Evolutionary conservation across 1,139 yeast species (phyloP).

Genomic region (Yamadazyma aaseri): DNA sequence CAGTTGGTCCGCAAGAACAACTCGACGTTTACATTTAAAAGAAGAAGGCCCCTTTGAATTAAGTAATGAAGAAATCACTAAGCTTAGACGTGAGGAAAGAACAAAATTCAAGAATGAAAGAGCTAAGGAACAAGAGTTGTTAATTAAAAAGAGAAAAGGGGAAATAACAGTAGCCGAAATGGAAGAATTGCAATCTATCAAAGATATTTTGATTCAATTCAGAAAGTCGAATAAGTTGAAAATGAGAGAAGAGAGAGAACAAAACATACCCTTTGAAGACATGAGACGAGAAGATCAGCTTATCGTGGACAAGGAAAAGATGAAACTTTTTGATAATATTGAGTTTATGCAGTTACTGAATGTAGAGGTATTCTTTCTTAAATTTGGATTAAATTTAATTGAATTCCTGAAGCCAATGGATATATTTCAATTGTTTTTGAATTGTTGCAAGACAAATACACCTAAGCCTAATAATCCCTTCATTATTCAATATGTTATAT

Average conservation of each 20-base stretch:
- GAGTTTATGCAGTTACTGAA: constrained; percentile 78
- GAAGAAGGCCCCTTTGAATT: constrained; percentile 33
- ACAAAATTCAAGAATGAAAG: constrained; percentile 64
- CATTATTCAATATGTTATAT: constrained; percentile 62
- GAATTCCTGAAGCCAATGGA: constrained; percentile 15
- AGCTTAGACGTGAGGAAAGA: constrained; percentile 69
- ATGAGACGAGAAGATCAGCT: constrained; percentile 36
- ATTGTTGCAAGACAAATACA: constrained; percentile 17
- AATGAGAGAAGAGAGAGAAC: constrained; percentile 14
- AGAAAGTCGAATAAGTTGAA: constrained; percentile 17
- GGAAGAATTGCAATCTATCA: constrained; percentile 26
- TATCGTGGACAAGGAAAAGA: constrained; percentile 34
- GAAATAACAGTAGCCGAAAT: constrained; percentile 25
- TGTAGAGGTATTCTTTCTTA: constrained; percentile 70
- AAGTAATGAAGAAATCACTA: constrained; percentile 76
- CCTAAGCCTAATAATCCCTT: constrained; percentile 37
- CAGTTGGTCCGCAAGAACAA: constrained; percentile 73
- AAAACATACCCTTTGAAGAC: constrained; percentile 13
- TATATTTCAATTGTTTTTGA: constrained; percentile 27
- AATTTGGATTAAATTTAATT: constrained; percentile 48
- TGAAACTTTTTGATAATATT: constrained; percentile 28
- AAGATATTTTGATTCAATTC: constrained; percentile 22
- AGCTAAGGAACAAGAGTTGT: constrained; percentile 35
- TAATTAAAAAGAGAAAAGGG: constrained; percentile 27
- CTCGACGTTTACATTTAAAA: constrained; percentile 41